phyloP scores from a whole-genome alignment of 2,329 filamentous ascomycete species.

The Amesomyces nigricolor region DNA sequence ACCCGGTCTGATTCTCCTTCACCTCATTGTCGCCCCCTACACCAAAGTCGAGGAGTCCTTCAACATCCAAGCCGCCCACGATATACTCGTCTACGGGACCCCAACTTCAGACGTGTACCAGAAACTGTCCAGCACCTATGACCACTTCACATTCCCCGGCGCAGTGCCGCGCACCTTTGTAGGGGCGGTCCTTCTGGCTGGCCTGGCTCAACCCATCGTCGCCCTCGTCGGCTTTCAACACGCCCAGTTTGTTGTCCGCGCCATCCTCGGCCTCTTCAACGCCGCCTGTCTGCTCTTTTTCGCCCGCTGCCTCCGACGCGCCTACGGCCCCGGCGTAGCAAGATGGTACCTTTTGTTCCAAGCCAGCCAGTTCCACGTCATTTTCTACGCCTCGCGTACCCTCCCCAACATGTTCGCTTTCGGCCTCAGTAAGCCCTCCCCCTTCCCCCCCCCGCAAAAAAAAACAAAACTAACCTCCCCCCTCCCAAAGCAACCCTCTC shows the following conservation, averaged over 20 bases:
- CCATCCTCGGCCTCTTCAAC: conserved; percentile 73
- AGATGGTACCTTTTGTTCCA: conserved; percentile 78
- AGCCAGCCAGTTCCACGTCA: conserved; percentile 81
- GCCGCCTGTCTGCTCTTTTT: conserved; percentile 62
- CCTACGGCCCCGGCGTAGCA: conserved; percentile 63
- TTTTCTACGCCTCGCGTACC: conserved; percentile 88
- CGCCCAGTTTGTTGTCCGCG: conserved; percentile 62
- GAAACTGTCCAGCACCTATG: conserved; percentile 62
- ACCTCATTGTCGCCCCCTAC: conserved; percentile 73
- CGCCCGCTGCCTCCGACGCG: conserved; percentile 53
- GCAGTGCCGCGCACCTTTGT: conserved; percentile 88
- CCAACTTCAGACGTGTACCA: conserved; percentile 51
- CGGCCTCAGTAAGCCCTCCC: conserved; percentile 58
- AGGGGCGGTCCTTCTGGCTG: conserved; percentile 71
- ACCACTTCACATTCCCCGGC: conserved; percentile 86
- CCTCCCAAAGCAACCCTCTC: conserved; percentile 60
- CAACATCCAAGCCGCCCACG: conserved; percentile 90
- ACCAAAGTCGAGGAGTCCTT: conserved; percentile 99
- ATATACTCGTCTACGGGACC: conserved; percentile 76
- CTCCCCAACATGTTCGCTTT: conserved; percentile 97
- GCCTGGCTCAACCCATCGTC: conserved; percentile 62
- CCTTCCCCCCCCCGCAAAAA: neutral
- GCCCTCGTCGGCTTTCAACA: conserved; percentile 49
- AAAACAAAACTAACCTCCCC: neutral
- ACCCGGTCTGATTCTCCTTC: conserved; percentile 58